Evolutionary conservation across 352 stramenopile species (phyloP).

Genomic region (Globisporangium spinosum): DNA sequence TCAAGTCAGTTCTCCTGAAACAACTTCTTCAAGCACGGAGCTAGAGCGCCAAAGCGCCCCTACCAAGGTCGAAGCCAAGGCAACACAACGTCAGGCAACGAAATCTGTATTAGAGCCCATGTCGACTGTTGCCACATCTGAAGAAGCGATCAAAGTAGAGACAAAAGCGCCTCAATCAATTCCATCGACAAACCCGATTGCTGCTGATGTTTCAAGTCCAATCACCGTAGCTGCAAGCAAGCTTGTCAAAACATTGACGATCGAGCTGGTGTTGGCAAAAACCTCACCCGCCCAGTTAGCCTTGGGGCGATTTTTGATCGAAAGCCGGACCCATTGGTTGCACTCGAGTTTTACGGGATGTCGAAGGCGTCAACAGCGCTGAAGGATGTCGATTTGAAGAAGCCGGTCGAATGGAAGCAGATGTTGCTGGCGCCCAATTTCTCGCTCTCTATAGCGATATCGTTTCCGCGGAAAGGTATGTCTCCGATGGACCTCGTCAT

Average conservation of each 20-base stretch:
- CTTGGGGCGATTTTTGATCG: conserved; percentile 35
- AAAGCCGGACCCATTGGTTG: conserved; percentile 36
- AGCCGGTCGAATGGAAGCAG: conserved; percentile 26
- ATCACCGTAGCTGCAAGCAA: neutral
- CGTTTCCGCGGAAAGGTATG: conserved; percentile 18
- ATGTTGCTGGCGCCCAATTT: conserved; percentile 26
- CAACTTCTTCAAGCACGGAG: neutral
- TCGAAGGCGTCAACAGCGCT: conserved; percentile 19
- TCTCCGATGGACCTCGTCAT: conserved; percentile 24
- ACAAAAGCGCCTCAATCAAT: neutral
- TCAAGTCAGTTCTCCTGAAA: neutral
- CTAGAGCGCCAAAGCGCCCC: neutral
- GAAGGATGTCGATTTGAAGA: conserved; percentile 41
- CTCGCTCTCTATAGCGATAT: neutral
- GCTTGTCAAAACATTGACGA: conserved; percentile 19
- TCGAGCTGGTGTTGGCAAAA: conserved; percentile 30
- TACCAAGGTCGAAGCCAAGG: neutral
- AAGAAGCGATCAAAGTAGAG: neutral
- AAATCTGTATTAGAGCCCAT: neutral
- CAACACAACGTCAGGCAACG: neutral
- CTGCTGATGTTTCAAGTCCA: neutral
- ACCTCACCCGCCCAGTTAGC: conserved; percentile 29
- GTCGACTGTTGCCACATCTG: neutral
- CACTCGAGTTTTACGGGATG: conserved; percentile 28
- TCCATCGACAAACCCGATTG: neutral